phyloP scores from a whole-genome alignment of 2,329 filamentous ascomycete species.

The Cercospora zeina region DNA sequence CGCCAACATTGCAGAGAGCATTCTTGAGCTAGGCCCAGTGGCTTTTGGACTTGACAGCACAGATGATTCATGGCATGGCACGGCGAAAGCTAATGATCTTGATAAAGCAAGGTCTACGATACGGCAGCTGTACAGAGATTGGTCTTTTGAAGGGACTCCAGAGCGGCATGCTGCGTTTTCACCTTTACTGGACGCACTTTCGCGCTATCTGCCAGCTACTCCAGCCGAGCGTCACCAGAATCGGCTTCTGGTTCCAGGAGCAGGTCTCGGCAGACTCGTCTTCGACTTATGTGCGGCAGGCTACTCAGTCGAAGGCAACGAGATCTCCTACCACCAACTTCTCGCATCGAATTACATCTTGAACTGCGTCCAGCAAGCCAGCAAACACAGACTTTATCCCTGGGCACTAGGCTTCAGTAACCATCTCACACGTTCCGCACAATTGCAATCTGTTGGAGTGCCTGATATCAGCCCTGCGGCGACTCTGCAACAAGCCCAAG shows the following conservation, averaged over 20 bases:
- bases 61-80: slow-evolving; percentile 64
- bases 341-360: slow-evolving; percentile 76
- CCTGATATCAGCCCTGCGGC: slow-evolving; percentile 66
- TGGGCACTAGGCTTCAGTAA: slow-evolving; percentile 91
- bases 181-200: slow-evolving; percentile 68
- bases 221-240: slow-evolving; percentile 44
- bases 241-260: slow-evolving; percentile 81
- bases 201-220: slow-evolving; percentile 46
- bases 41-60: slow-evolving; percentile 60
- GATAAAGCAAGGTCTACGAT: slow-evolving; percentile 92
- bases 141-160: slow-evolving; percentile 72
- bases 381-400: slow-evolving; percentile 73
- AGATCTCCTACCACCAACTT: slow-evolving; percentile 97
- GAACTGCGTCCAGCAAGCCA: slow-evolving; percentile 62
- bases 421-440: slow-evolving; percentile 69
- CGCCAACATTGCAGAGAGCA: slow-evolving; percentile 75
- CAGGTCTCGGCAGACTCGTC: slow-evolving; percentile 82
- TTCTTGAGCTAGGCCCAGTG: slow-evolving; percentile 67
- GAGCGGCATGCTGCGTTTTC: slow-evolving; percentile 79
- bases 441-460: slow-evolving; percentile 70
- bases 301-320: slow-evolving; percentile 78
- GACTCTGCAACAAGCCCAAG: slow-evolving; percentile 38
- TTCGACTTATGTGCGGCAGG: slow-evolving; percentile 79
- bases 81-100: slow-evolving; percentile 71
- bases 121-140: slow-evolving; percentile 92